These are phyloP conservation scores for Dioscorea dumetorum DNA, from an alignment of 106 monocot genomes.

Conservation along the genomic window DNA sequence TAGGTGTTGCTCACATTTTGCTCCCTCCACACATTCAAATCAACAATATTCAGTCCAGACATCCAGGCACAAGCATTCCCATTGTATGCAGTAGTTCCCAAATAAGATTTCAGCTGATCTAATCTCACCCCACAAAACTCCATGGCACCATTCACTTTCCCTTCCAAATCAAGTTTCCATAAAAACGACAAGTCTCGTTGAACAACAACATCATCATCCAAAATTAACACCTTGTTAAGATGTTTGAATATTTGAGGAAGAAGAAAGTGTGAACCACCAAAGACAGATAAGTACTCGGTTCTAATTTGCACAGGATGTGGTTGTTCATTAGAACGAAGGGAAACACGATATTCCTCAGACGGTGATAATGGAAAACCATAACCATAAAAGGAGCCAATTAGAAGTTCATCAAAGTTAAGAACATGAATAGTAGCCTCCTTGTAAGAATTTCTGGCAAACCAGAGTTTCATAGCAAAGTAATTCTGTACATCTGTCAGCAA, in stretches of 20 bases:
- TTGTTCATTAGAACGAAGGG: conserved; percentile 26
- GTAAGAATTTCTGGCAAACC: conserved; percentile 56
- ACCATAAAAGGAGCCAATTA: conserved; percentile 8
- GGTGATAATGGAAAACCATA: conserved; percentile 23
- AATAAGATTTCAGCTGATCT: conserved; percentile 34
- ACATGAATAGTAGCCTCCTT: conserved; percentile 48
- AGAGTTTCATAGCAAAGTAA: conserved; percentile 78
- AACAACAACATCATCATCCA: conserved; percentile 76
- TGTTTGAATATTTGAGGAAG: conserved; percentile 71
- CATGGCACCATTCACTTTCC: conserved; percentile 62
- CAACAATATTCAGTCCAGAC: conserved; percentile 61
- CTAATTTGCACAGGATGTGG: conserved; percentile 20
- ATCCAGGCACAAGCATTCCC: conserved; percentile 50
- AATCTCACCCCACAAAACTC: conserved; percentile 42
- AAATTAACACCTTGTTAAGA: conserved; percentile 45
- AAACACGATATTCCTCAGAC: conserved; percentile 73
- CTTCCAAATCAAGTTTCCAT: conserved; percentile 62
- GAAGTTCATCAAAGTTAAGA: conserved; percentile 40
- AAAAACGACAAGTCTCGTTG: conserved; percentile 50
- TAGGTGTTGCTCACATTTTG: conserved; percentile 35
- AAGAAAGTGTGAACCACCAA: conserved; percentile 65
- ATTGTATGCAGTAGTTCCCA: conserved; percentile 24
- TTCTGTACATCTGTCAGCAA: conserved; percentile 68
- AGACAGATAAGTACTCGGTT: conserved; percentile 54
- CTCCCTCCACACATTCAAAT: conserved; percentile 65